Percentiles rank a stretch among this genome's conserved stretches.
phyloP scores from a whole-genome alignment of 1,284 basidiomycete genomes.

The Golubevia sp. region DNA sequence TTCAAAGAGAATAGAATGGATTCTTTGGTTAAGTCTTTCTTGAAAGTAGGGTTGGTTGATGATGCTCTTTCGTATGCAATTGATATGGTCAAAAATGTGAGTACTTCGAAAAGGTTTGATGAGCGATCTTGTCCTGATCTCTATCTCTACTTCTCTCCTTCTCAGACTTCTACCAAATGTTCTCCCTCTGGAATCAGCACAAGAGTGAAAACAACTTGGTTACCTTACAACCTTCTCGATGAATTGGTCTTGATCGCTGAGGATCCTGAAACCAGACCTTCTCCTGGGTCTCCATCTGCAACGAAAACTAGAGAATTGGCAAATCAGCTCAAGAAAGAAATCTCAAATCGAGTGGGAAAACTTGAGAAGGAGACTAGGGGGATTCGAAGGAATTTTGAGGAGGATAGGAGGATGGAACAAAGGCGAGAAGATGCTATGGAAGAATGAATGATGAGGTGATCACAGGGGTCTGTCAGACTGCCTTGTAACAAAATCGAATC shows the following conservation, averaged over 20 bases:
- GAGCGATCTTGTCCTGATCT: not conserved
- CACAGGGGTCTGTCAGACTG: too few species aligned
- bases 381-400: not conserved
- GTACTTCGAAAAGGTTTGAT: slow-evolving; percentile 66
- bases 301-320: slow-evolving; percentile 17
- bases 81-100: too few species aligned
- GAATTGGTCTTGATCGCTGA: slow-evolving; percentile 76
- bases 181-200: slow-evolving; percentile 65
- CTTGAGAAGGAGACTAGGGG: slow-evolving; percentile 2
- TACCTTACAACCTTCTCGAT: slow-evolving; percentile 84
- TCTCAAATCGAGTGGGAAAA: not conserved
- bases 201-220: slow-evolving; percentile 71
- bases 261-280: slow-evolving; percentile 41
- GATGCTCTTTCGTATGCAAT: too few species aligned
- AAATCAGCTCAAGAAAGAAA: slow-evolving; percentile 63
- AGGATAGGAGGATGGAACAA: not conserved
- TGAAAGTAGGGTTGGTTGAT: not conserved
- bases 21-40: slow-evolving; percentile 6
- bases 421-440: too few species aligned
- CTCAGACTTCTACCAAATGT: slow-evolving; percentile 70
- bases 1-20: too few species aligned
- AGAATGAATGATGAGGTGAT: too few species aligned
- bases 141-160: slow-evolving; percentile 1
- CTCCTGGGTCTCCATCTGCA: slow-evolving; percentile 6
- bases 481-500: too few species aligned